phyloP scores from a whole-genome alignment of 805 yeast species.

The Spathaspora girioi region DNA sequence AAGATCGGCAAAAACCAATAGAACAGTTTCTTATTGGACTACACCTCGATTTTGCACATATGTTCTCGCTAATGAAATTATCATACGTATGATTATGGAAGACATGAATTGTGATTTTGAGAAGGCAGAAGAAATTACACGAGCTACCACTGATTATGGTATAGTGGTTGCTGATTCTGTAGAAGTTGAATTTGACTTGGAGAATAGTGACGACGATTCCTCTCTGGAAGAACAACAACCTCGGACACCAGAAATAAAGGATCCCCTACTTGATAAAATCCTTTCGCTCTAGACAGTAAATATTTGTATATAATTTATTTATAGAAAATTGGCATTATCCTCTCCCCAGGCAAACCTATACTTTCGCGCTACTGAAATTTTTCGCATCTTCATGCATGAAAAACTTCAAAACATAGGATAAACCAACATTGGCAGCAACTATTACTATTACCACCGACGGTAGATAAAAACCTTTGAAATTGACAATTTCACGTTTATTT shows the following conservation, averaged over 20 bases:
- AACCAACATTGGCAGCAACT: not conserved
- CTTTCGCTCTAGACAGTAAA: not conserved
- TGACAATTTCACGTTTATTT: not conserved
- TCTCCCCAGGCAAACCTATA: no score
- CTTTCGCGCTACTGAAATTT: no score
- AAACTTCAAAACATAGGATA: not conserved
- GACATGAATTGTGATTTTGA: constrained; percentile 36
- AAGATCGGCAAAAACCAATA: constrained; percentile 25
- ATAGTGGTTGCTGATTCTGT: constrained; percentile 26
- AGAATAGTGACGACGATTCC: not conserved
- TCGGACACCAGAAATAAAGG: not conserved
- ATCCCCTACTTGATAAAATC: not conserved
- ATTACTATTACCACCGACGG: not conserved
- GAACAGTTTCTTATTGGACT: constrained; percentile 61
- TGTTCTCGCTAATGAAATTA: constrained; percentile 62
- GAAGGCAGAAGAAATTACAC: constrained; percentile 46
- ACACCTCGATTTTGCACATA: constrained; percentile 50
- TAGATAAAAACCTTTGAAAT: not conserved
- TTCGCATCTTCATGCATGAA: not conserved
- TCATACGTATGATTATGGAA: constrained; percentile 46
- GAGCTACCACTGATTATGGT: constrained; percentile 48
- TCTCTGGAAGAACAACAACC: not conserved
- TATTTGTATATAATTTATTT: no score
- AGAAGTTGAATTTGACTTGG: constrained; percentile 27
- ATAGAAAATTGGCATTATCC: not conserved